phyloP scores from a whole-genome alignment of 148 eudicot species.

The Talinum fruticosum region DNA sequence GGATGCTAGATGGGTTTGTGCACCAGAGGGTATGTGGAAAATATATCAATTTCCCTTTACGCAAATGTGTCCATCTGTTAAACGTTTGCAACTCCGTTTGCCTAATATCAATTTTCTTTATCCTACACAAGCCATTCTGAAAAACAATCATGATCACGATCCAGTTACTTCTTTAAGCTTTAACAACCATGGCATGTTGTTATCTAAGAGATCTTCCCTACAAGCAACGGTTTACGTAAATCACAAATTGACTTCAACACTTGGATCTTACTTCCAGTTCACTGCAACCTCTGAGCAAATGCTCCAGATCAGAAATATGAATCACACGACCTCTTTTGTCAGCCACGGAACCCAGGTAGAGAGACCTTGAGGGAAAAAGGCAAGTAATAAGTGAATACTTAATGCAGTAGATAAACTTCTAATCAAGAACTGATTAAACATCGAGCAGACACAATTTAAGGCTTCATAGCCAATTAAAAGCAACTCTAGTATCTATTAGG shows the following conservation, averaged over 20 bases:
- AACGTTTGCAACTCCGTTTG: too few relatives aligned
- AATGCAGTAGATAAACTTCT: conserved; percentile 15
- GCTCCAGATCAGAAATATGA: conserved; percentile 85
- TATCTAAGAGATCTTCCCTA: not conserved
- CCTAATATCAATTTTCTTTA: not conserved
- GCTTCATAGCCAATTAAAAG: not conserved
- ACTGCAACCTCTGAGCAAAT: conserved; percentile 86
- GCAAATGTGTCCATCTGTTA: too few relatives aligned
- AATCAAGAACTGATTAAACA: not conserved
- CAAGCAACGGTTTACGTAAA: conserved; percentile 4
- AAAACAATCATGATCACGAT: not conserved
- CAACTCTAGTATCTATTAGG: not conserved
- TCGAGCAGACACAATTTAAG: not conserved
- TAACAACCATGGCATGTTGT: not conserved
- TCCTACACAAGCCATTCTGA: not conserved
- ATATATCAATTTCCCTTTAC: too few relatives aligned
- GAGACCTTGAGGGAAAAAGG: conserved; percentile 63
- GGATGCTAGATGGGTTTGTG: too few relatives aligned
- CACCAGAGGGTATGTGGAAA: too few relatives aligned
- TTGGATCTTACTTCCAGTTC: conserved; percentile 84
- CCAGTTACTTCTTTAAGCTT: not conserved
- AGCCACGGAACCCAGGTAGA: conserved; percentile 86
- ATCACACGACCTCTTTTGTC: conserved; percentile 90
- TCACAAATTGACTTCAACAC: conserved; percentile 3
- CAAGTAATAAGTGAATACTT: conserved; percentile 25